Evolutionary conservation across 257 asterid genomes (phyloP).

Genomic region (Fraxinus quadrangulata): DNA sequence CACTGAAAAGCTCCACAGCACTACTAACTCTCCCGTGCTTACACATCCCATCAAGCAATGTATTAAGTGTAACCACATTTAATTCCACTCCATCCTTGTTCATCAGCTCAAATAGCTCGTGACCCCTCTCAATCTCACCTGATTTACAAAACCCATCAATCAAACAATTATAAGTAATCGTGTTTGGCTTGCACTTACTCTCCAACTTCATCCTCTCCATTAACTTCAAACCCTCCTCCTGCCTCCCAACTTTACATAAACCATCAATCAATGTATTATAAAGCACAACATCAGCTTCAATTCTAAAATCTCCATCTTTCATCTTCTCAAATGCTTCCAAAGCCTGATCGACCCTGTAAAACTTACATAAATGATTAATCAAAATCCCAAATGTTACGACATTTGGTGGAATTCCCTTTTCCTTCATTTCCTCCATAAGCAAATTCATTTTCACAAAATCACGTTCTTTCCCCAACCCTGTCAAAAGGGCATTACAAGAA

Average conservation of each 20-base stretch:
- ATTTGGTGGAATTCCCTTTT: constrained; percentile 57
- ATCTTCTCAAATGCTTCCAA: constrained; percentile 65
- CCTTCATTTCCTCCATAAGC: constrained; percentile 76
- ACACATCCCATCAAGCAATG: constrained; percentile 74
- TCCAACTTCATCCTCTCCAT: constrained; percentile 63
- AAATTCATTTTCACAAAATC: constrained; percentile 67
- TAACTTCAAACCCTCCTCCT: constrained; percentile 64
- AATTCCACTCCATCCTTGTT: constrained; percentile 39
- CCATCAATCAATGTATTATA: constrained; percentile 80
- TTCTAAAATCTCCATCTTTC: constrained; percentile 45
- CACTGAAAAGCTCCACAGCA: constrained; percentile 50
- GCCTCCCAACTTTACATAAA: constrained; percentile 84
- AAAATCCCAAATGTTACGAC: constrained; percentile 66
- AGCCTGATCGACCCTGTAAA: constrained; percentile 66
- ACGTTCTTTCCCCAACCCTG: constrained; percentile 45
- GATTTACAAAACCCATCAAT: constrained; percentile 84
- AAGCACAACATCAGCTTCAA: constrained; percentile 61
- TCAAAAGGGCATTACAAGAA: constrained; percentile 64
- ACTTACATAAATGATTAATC: constrained; percentile 67
- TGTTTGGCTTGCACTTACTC: constrained; percentile 49
- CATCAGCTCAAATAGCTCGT: constrained; percentile 65
- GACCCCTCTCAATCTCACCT: constrained; percentile 65
- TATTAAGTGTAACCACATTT: constrained; percentile 56
- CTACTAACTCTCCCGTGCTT: constrained; percentile 58
- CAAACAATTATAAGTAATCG: constrained; percentile 62